Evolutionary conservation across 208 protist genomes (phyloP), one percentile per base, ranked within the genome.

Genomic region (Wallacemonas sp.): DNA sequence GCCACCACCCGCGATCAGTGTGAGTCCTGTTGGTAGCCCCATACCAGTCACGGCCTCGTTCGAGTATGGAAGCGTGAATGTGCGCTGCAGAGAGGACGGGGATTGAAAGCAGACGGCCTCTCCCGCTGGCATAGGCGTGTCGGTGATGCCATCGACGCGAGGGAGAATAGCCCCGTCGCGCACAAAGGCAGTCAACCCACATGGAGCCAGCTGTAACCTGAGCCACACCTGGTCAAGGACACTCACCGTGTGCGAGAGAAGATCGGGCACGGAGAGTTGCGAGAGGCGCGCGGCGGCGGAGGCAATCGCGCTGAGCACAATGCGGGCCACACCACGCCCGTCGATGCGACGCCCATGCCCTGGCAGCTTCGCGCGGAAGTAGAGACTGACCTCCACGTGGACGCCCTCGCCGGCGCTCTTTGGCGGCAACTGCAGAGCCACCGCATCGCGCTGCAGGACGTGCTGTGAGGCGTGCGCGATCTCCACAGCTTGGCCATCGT

Each of bases 1-100:
- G n/a, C 94, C 95, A 9, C 96, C 96, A 34, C 97, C 97, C 0
- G 96, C 93, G 31, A 99, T 98, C 11, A 98, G 80, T 1, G 95
- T 98, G 22, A 99, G 77, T 8, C 97, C 97, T 15, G 58, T 68
- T 12, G 78, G 93, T 9, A 99, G 77, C 15, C 84, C 93, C 86
- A 98, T 97, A 9, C 97, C 96, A 19, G 59, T 71, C 1, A 98
- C 62, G 4, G 27, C 47, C 0, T 41, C 38, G 4, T 71, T 76
- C 11, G 68, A 73, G 72, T 89, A 83, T 19, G 94, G 95, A 33
- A 98, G 70, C 2, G 34, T 12, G 39, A 98, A 86, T 5, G 60
- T 69, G 15, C 66, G 41, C n/a, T 68, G 39, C 15, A 98, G 68
- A 2, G 76, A 82, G 2, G 62, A 34, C 0, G 97, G 95, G 0